Base-by-base conservation (phyloP, 2,329 filamentous ascomycete species). In the Penicillium freii region DNA sequence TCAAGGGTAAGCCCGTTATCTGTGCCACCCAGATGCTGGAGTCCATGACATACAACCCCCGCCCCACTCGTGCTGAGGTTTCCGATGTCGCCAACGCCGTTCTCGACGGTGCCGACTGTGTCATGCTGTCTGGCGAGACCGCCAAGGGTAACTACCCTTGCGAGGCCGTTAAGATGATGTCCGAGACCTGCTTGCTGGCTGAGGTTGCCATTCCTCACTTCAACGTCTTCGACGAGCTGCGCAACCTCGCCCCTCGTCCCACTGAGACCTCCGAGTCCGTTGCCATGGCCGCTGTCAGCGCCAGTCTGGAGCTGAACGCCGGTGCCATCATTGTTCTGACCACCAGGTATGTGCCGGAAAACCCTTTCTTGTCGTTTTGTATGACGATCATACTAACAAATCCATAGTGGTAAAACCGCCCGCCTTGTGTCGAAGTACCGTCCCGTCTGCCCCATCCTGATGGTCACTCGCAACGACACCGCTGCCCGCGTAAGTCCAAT, bases 11-110 rank as follows among this genome's bases (percentile, higher is more conserved):
- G 86, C 94, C 94, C 67, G 92, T 93, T 77, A 97, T 99, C 77
- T 97, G 93, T 80, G 94, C 94, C 59, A 99, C 94, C 40, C 94
- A 99, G 84, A 99, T 99, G 94, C 86, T 99, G 68, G 94, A 99
- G 86, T 96, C 92, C 67, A 99, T 99, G 94, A 99, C 96, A 79
- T 97, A 96, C 85, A 99, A 99, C 84, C 94, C 94, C 67, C 91
- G 94, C 63, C 94, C 94, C 51, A 99, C 94, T 63, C 92, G 94
- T 80, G 94, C 94, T 64, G 94, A 99, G 83, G 96, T 99, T 76
- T 96, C 91, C 73, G 94, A 99, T 74, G 94, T 99, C 62, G 94
- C 94, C 69, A 99, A 99, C 78, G 94, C 94, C 66, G 92, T 99
- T 66, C 91, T 96, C 51, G 94, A 99, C 74, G 94, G 94, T 71